A percentile compares a stretch with the other conserved stretches of the same genome.
phyloP scores from a whole-genome alignment of 148 eudicot genomes.

The Suaeda aralocaspica region DNA sequence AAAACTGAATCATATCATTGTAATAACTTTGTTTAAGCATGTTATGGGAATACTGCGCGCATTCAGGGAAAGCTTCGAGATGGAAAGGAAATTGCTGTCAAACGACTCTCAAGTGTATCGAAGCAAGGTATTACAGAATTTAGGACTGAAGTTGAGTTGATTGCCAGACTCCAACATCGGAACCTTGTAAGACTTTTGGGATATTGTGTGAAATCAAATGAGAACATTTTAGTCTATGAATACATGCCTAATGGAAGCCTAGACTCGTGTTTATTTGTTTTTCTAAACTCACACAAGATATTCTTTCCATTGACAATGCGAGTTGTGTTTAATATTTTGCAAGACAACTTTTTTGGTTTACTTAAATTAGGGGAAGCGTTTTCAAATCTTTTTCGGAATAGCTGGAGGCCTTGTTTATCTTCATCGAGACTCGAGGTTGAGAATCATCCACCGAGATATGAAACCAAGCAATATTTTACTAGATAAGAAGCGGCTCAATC shows the following conservation, averaged over 20 bases:
- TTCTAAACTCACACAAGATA: background rate
- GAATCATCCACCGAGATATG: constrained; percentile 29
- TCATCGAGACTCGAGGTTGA: constrained; percentile 30
- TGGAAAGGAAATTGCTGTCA: constrained; percentile 27
- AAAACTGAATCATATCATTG: background rate
- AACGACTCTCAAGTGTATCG: constrained; percentile 30
- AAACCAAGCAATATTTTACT: constrained; percentile 33
- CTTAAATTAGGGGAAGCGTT: constrained; percentile 35
- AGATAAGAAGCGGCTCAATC: constrained; percentile 29
- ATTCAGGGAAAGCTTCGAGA: constrained; percentile 28
- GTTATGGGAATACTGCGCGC: background rate
- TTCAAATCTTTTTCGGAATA: constrained; percentile 33
- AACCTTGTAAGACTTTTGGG: constrained; percentile 31
- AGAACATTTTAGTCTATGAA: constrained; percentile 29
- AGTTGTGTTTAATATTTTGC: background rate
- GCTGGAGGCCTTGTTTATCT: constrained; percentile 32
- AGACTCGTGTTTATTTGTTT: constrained; percentile 24
- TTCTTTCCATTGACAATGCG: background rate
- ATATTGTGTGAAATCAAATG: constrained; percentile 27
- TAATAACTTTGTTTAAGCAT: background rate
- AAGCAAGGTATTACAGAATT: constrained; percentile 28
- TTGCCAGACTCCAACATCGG: constrained; percentile 31
- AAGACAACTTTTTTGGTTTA: constrained; percentile 14
- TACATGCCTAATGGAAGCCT: constrained; percentile 32
- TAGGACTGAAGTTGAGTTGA: constrained; percentile 26